A percentile compares a stretch with the other conserved stretches of the same genome.
Evolutionary conservation across 768 basidiomycete species (phyloP).

Genomic region (Termitomyces sp.): DNA sequence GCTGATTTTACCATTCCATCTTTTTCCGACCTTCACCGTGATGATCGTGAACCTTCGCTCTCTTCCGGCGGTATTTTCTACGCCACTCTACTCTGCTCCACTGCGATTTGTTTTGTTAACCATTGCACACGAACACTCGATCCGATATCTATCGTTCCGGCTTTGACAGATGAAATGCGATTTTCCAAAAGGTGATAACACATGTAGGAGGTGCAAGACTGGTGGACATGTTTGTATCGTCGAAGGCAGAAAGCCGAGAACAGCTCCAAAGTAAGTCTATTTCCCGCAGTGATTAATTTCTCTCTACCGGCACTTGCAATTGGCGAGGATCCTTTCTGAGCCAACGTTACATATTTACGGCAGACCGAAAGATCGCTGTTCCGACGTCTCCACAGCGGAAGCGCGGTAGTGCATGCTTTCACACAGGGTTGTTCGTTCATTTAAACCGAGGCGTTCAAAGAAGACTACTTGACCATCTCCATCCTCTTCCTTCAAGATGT

Average conservation of each 20-base stretch:
- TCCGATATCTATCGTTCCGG: neutral
- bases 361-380: constrained; percentile 2
- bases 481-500: constrained; percentile 4
- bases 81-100: neutral
- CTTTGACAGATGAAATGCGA: constrained; percentile 77
- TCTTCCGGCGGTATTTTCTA: constrained; percentile 6
- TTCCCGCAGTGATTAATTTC: constrained; percentile 8
- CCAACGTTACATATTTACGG: constrained; percentile 8
- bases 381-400: constrained; percentile 11
- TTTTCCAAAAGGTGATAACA: constrained; percentile 64
- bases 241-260: constrained; percentile 75
- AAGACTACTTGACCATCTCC: constrained; percentile 1
- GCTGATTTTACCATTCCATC: constrained; percentile 10
- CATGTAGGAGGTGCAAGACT: constrained; percentile 72
- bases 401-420: neutral
- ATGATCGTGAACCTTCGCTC: constrained; percentile 8
- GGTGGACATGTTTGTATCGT: constrained; percentile 77
- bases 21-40: constrained; percentile 10
- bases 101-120: neutral
- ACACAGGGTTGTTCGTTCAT: constrained; percentile 7
- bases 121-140: neutral
- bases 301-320: constrained; percentile 14
- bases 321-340: constrained; percentile 4
- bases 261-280: constrained; percentile 71
- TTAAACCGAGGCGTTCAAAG: constrained; percentile 1